phyloP scores from a whole-genome alignment of 1,284 basidiomycete genomes.

The Erythrobasidium hasegawianum region DNA sequence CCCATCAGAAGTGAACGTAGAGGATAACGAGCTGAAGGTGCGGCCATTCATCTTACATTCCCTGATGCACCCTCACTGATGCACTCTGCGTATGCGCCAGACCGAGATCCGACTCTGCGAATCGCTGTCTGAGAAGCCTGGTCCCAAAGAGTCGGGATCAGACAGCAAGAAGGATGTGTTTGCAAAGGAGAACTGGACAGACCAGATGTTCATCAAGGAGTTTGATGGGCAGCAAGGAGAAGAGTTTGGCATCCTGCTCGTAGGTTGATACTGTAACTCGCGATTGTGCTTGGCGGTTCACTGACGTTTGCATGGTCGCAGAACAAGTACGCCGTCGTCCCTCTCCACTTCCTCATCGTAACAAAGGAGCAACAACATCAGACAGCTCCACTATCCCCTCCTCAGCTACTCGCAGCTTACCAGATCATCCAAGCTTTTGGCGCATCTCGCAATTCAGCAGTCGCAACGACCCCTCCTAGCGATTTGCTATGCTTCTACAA shows the following conservation, averaged over 20 bases:
- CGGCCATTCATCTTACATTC: no score
- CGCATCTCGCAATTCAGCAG: background rate
- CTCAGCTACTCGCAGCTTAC: slow-evolving; percentile 41
- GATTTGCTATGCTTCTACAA: slow-evolving; percentile 33
- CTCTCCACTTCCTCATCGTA: slow-evolving; percentile 45
- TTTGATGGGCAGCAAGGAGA: slow-evolving; percentile 31
- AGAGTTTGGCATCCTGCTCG: slow-evolving; percentile 21
- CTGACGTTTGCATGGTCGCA: slow-evolving; percentile 3
- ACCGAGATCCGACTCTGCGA: slow-evolving; percentile 33
- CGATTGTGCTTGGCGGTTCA: background rate
- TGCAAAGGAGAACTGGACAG: slow-evolving; percentile 25
- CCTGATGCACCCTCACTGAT: no score
- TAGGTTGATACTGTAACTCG: slow-evolving; percentile 11
- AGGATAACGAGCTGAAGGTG: slow-evolving; percentile 19
- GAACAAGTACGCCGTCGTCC: slow-evolving; percentile 46
- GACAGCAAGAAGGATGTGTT: slow-evolving; percentile 26
- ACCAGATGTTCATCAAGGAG: slow-evolving; percentile 20
- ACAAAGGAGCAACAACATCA: slow-evolving; percentile 44
- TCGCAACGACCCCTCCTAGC: background rate
- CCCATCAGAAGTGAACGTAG: slow-evolving; percentile 23
- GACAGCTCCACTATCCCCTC: slow-evolving; percentile 41
- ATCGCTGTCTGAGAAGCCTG: slow-evolving; percentile 26
- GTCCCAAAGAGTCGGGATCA: slow-evolving; percentile 2
- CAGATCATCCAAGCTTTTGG: slow-evolving; percentile 4
- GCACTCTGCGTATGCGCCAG: no score